These are phyloP conservation scores for Aspergillus sp. DNA, from an alignment of 2,329 filamentous ascomycete genomes.

Conservation along the genomic window DNA sequence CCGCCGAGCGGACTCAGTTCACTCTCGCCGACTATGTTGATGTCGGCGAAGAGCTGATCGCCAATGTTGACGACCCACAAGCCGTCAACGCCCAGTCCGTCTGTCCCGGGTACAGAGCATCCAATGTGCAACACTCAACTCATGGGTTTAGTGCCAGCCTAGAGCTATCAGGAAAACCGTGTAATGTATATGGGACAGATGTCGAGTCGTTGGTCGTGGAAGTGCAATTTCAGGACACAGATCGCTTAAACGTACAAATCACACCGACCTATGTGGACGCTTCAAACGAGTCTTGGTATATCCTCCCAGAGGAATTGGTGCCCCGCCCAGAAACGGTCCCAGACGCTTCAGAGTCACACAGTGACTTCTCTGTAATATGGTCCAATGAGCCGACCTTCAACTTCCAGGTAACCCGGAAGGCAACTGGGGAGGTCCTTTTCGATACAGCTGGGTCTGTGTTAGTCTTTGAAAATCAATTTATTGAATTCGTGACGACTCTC, in stretches of 20 bases:
- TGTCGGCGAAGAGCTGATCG: slow-evolving; percentile 50
- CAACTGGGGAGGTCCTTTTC: slow-evolving; percentile 66
- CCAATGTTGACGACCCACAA: slow-evolving; percentile 64
- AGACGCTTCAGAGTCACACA: slow-evolving; percentile 36
- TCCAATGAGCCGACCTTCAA: slow-evolving; percentile 58
- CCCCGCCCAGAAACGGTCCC: slow-evolving; percentile 53
- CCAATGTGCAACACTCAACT: slow-evolving; percentile 46
- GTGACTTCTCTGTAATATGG: slow-evolving; percentile 54
- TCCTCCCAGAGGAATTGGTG: slow-evolving; percentile 64
- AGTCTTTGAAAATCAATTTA: slow-evolving; percentile 75
- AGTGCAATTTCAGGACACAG: slow-evolving; percentile 65
- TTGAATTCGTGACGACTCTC: slow-evolving; percentile 67
- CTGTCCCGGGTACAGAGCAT: slow-evolving; percentile 62
- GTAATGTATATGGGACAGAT: slow-evolving; percentile 78
- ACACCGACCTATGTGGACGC: slow-evolving; percentile 62
- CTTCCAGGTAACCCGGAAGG: slow-evolving; percentile 57
- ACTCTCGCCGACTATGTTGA: slow-evolving; percentile 51
- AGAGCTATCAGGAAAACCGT: slow-evolving; percentile 53
- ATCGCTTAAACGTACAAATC: slow-evolving; percentile 71
- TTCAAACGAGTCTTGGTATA: slow-evolving; percentile 66
- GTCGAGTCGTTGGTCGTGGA: slow-evolving; percentile 65
- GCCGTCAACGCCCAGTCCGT: slow-evolving; percentile 63
- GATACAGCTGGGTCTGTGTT: slow-evolving; percentile 63
- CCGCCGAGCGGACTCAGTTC: slow-evolving; percentile 34
- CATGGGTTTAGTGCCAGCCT: slow-evolving; percentile 54